These are phyloP conservation scores for Mikania micrantha DNA, from an alignment of 129 eudicot species.

Conservation along the genomic window DNA sequence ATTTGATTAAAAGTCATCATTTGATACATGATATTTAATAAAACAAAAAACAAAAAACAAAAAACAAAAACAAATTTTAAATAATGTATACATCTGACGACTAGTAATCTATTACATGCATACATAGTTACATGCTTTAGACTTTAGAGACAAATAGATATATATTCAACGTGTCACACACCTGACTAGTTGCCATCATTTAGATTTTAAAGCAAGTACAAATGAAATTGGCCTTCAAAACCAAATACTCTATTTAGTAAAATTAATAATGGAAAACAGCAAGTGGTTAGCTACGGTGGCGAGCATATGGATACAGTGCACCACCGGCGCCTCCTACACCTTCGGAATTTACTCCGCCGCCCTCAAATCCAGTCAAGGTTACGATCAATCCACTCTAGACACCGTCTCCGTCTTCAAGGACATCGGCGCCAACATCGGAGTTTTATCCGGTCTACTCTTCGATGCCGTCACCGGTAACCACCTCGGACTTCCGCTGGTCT, in stretches of 20 bases:
- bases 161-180: no score
- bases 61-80: no score
- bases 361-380: conserved; percentile 68
- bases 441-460: conserved; percentile 76
- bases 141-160: no score
- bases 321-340: conserved; percentile 81
- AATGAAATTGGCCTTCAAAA: no score
- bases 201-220: no score
- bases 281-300: conserved; percentile 76
- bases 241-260: background rate
- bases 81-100: no score
- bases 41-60: no score
- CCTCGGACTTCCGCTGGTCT: conserved; percentile 59
- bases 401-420: conserved; percentile 89
- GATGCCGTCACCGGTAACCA: conserved; percentile 28
- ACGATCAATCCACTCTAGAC: conserved; percentile 84
- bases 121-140: no score
- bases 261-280: conserved; percentile 27
- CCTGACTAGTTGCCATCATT: no score
- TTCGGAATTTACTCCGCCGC: conserved; percentile 83
- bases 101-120: no score
- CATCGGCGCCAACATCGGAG: conserved; percentile 87
- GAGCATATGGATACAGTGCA: conserved; percentile 91
- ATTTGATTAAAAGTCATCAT: no score
- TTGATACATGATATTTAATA: no score